phyloP scores from a whole-genome alignment of 257 asterid species.

The Ehretia macrophylla region DNA sequence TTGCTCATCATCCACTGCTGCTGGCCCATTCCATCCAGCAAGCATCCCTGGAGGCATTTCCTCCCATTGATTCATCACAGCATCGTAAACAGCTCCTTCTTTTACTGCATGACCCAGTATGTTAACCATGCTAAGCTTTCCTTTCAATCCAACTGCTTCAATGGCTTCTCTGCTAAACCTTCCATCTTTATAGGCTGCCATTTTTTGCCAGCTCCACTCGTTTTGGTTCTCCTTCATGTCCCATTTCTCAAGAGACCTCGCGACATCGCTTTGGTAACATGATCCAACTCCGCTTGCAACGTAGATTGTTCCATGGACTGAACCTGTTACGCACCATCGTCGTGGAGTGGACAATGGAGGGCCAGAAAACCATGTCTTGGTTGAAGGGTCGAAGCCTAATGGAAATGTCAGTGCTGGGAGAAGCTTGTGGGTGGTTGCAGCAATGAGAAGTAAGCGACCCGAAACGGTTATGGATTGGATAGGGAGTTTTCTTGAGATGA shows the following conservation, averaged over 20 bases:
- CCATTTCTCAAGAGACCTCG: conserved; percentile 67
- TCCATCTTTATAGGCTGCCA: conserved; percentile 43
- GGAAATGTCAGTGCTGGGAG: conserved; percentile 57
- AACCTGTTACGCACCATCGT: conserved; percentile 66
- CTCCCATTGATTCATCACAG: conserved; percentile 37
- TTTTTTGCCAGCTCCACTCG: conserved; percentile 53
- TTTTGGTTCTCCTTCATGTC: conserved; percentile 27
- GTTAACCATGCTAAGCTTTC: conserved; percentile 68
- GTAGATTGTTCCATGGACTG: conserved; percentile 31
- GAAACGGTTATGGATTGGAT: conserved; percentile 50
- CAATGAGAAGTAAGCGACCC: conserved; percentile 33
- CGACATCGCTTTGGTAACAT: conserved; percentile 41
- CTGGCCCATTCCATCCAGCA: conserved; percentile 68
- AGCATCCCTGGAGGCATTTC: conserved; percentile 65
- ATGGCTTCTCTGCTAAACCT: conserved; percentile 67
- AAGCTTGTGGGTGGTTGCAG: conserved; percentile 46
- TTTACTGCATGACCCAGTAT: conserved; percentile 46
- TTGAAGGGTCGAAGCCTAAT: conserved; percentile 45
- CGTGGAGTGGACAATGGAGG: conserved; percentile 52
- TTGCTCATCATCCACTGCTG: conserved; percentile 29
- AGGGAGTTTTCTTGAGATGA: conserved; percentile 56
- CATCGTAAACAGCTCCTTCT: conserved; percentile 42
- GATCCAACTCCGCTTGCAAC: conserved; percentile 59
- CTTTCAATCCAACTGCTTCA: conserved; percentile 52
- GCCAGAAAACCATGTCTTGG: conserved; percentile 52